phyloP scores from a whole-genome alignment of 1,139 yeast genomes.

The Petasospora fabianii region DNA sequence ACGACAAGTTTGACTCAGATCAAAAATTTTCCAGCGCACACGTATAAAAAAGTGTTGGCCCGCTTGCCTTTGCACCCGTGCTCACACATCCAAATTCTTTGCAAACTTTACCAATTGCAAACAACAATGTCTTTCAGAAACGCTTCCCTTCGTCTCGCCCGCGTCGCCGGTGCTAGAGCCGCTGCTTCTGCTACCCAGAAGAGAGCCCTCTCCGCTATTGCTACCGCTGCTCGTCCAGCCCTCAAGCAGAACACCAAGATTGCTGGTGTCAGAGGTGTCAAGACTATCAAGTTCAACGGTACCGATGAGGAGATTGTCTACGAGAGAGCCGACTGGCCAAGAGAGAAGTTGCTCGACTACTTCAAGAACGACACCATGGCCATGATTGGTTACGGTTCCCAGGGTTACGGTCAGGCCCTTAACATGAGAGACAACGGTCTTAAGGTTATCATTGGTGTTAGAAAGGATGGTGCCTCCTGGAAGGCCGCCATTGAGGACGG shows the following conservation, averaged over 20 bases:
- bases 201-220: constrained; percentile 65
- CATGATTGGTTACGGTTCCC: constrained; percentile 98
- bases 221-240: constrained; percentile 47
- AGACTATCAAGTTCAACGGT: constrained; percentile 97
- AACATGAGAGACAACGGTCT: constrained; percentile 98
- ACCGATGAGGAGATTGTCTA: constrained; percentile 93
- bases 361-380: constrained; percentile 98
- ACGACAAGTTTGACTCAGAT: constrained; percentile 2
- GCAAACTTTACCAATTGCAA: constrained; percentile 1
- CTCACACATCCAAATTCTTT: not conserved
- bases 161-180: constrained; percentile 47
- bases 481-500: constrained; percentile 99
- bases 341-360: constrained; percentile 91
- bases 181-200: constrained; percentile 30
- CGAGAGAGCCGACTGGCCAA: constrained; percentile 99
- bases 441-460: constrained; percentile 96
- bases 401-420: constrained; percentile 99
- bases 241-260: constrained; percentile 45
- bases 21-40: constrained; percentile 3
- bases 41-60: constrained; percentile 1
- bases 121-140: constrained; percentile 55
- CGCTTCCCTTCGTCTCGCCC: constrained; percentile 59
- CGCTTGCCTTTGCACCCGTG: not conserved
- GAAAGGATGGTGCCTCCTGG: constrained; percentile 99
- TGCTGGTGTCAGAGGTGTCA: constrained; percentile 71